Evolutionary conservation across 2,329 filamentous ascomycete genomes (phyloP), one percentile per base, ranked within the genome.

Genomic region (Aspergillus latus): DNA sequence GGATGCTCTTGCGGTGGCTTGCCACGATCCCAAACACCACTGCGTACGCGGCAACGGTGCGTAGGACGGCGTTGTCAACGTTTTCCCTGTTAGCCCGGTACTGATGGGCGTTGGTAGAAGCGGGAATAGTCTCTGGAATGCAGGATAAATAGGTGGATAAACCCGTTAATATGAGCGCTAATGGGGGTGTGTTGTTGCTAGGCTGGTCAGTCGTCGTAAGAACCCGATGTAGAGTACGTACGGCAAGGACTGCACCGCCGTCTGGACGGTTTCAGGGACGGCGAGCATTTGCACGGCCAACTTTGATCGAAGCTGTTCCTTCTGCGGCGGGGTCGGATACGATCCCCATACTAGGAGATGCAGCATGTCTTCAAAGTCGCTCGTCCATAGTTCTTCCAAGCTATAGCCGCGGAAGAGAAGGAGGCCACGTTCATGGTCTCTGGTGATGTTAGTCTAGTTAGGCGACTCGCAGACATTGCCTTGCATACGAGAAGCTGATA

Each of bases 351-450:
- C 59, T 3, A 72, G 45, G 1, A 73, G 59, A 59, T 70, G 56
- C 3, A 68, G 53, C 60, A 73, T 67, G 26, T 72, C 69, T 49
- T 72, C 71, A 34, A 71, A 71, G 6, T 69, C 65, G 2, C 62
- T 60, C 1, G 65, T 57, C 63, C 67, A 68, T 2, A 73, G 59
- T 49, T 72, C 60, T n/a, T 69, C 64, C 8, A 72, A 52, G 2
- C 58, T 63, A 44, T 67, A 66, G 1, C 66, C 68, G 2, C 69
- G 63, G 40, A 69, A 73, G 10, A 72, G 54, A 11, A 72, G 60
- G 9, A 57, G n/a, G 3, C 61, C 65, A 13, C 49, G 60, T 1
- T 68, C 65, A 51, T 68, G 65, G 43, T 72, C 68, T 6, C 71
- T 73, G 34, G 10, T 1, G 15, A 3, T 21, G 28, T 49, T 37